Evolutionary conservation across 2,329 filamentous ascomycete species (phyloP), one percentile per base, ranked within the genome.

Genomic region (Aspergillus sp.): DNA sequence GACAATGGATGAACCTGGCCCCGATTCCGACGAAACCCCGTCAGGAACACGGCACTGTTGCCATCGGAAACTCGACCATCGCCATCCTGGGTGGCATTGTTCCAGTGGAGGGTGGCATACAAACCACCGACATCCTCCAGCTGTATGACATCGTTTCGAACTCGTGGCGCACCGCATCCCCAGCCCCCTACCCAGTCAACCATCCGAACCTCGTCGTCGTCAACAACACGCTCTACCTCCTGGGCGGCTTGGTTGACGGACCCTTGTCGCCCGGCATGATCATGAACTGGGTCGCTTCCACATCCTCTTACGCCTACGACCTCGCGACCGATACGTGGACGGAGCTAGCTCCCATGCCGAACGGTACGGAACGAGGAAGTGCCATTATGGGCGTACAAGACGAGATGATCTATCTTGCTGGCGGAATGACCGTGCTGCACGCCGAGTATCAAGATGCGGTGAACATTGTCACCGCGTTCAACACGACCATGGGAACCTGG

Each of bases 321-420:
- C 65, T 69, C 3, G 54, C 49, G 0, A 57, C 61, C 0, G 62
- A 74, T 12, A 32, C 61, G 1, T 78, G 76, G 76, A 61, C 61
- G 0, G 46, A 59, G 0, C 54, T 79, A 1, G 51, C 61, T 4
- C 0, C 49, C 65, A 63, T 77, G 45, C 74, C 75, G 0, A 53
- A 63, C 0, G 71, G 69, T 0, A 60, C 66, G 0, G 64, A 67
- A 49, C 61, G 67, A 16, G 78, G 77, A 0, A 74, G 72, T 54
- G 71, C 77, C 0, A 68, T 70, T 0, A 56, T 78, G 0, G 72
- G 71, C 1, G 71, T 77, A 1, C 56, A 69, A 6, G 68, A 65
- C 2, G 57, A 64, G 3, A 71, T 58, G 0, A 70, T 80, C 4
- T 75, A 73, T 53, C 65, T 80, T 1, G 77, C 75, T 1, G 77